Conservation (phyloP, 2,329 filamentous ascomycete species). For the Scedosporium boydii region DNA sequence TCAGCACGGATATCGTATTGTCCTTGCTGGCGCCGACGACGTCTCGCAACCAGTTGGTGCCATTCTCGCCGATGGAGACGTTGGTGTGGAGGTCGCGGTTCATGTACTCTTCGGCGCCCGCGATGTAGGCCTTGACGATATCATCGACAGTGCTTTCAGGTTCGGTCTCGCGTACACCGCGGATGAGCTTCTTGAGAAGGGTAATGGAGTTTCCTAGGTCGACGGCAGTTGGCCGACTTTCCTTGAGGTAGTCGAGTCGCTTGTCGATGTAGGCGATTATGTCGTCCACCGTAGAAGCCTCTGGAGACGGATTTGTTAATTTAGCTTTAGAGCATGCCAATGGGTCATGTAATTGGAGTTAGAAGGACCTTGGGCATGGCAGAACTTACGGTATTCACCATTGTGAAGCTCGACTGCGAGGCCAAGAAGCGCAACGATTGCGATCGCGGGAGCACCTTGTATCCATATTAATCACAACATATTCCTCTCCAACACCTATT, state of each 20-base stretch:
- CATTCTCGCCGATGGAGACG: slow-evolving; percentile 70
- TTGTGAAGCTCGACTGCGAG: slow-evolving; percentile 75
- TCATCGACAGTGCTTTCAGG: slow-evolving; percentile 30
- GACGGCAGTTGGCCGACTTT: slow-evolving; percentile 86
- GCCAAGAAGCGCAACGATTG: slow-evolving; percentile 88
- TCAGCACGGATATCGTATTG: slow-evolving; percentile 65
- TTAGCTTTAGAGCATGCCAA: slow-evolving; percentile 26
- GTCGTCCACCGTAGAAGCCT: slow-evolving; percentile 36
- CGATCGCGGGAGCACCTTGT: slow-evolving; percentile 72
- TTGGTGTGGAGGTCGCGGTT: slow-evolving; percentile 83
- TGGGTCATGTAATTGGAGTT: slow-evolving; percentile 9
- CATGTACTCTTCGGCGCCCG: slow-evolving; percentile 77
- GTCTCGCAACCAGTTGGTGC: slow-evolving; percentile 70
- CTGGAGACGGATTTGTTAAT: slow-evolving; percentile 7
- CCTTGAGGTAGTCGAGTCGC: slow-evolving; percentile 77
- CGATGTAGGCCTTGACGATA: slow-evolving; percentile 63
- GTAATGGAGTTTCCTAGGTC: slow-evolving; percentile 85
- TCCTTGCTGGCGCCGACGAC: slow-evolving; percentile 41
- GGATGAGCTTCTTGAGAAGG: slow-evolving; percentile 61
- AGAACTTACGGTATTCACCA: slow-evolving; percentile 32
- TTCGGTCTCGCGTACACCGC: slow-evolving; percentile 27
- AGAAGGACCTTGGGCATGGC: neutral
- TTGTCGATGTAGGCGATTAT: slow-evolving; percentile 63
- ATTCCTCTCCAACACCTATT: neutral
- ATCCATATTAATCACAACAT: neutral